Percentiles rank a stretch among this genome's conserved stretches.
Conservation (phyloP, 345 rosid genomes). For the Acer campestre region DNA sequence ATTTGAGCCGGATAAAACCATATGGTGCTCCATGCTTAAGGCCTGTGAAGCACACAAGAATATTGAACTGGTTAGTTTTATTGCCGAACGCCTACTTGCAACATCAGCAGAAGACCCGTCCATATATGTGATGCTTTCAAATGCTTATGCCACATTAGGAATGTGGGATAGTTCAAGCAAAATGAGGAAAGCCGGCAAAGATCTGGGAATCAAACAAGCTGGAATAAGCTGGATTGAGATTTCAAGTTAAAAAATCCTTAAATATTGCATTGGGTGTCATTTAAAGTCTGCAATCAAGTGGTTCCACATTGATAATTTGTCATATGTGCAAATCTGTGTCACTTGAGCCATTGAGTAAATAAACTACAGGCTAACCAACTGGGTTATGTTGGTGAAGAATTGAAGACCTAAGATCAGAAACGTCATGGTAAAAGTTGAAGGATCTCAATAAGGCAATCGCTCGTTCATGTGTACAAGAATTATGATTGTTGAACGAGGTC, state of each 20-base stretch:
- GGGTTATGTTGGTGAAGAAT: neutral
- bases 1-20: conserved; percentile 61
- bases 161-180: conserved; percentile 64
- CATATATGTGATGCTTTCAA: conserved; percentile 62
- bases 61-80: conserved; percentile 33
- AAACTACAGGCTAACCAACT: neutral
- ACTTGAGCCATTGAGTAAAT: neutral
- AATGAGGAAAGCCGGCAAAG: conserved; percentile 57
- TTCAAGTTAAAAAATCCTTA: conserved; percentile 17
- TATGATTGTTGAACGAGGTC: neutral
- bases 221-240: conserved; percentile 70
- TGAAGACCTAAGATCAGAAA: conserved; percentile 2
- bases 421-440: neutral
- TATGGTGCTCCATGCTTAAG: conserved; percentile 68
- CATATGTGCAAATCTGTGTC: neutral
- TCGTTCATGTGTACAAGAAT: neutral
- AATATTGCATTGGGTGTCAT: neutral
- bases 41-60: conserved; percentile 67
- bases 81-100: conserved; percentile 48
- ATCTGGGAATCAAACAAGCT: conserved; percentile 52
- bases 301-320: neutral
- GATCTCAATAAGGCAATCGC: neutral
- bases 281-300: conserved; percentile 7
- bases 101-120: conserved; percentile 52
- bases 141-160: conserved; percentile 60